Base-by-base conservation (phyloP, 2,329 filamentous ascomycete genomes). In the Teratosphaeriaceae sp. region DNA sequence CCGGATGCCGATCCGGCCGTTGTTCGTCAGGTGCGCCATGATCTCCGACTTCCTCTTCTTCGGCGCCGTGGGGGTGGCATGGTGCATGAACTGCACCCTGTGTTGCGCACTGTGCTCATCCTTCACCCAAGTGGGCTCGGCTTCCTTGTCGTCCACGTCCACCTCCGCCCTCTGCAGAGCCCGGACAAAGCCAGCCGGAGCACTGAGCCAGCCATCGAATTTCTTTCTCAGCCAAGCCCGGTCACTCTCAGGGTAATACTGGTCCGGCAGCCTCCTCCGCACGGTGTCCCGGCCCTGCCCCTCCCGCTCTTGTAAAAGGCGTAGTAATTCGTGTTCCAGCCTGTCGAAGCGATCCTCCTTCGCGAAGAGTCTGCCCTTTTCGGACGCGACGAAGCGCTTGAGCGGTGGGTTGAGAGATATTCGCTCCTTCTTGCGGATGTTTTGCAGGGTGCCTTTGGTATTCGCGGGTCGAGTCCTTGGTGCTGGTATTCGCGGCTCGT, bases 131-230 rank as follows among this genome's bases (percentile, higher is more conserved):
- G 31, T n/a, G 8, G 31, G 31, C 11, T 18, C 9, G 9, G 29
- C 30, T 35, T 49, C 47, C 23, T 49, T 44, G 35, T 47, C 45
- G 39, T 47, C 45, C 33, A 20, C 15, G 31, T 45, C 46, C 16
- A n/a, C n/a, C n/a, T n/a, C n/a, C n/a, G n/a, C n/a, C n/a, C n/a
- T n/a, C n/a, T n/a, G n/a, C n/a, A n/a, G n/a, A n/a, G n/a, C n/a
- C n/a, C n/a, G n/a, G n/a, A n/a, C n/a, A n/a, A n/a, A n/a, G n/a
- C n/a, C n/a, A n/a, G n/a, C n/a, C n/a, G n/a, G n/a, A n/a, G n/a
- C n/a, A n/a, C n/a, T n/a, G n/a, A n/a, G n/a, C n/a, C n/a, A n/a
- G n/a, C n/a, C n/a, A n/a, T n/a, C n/a, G n/a, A 24, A 44, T 11
- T 2, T 15, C 3, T 40, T 24, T 27, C 15, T 33, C 27, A 49